These are phyloP conservation scores for Jimgerdemannia flammicorona DNA, from an alignment of 192 early-diverging fungal species.

Conservation along the genomic window DNA sequence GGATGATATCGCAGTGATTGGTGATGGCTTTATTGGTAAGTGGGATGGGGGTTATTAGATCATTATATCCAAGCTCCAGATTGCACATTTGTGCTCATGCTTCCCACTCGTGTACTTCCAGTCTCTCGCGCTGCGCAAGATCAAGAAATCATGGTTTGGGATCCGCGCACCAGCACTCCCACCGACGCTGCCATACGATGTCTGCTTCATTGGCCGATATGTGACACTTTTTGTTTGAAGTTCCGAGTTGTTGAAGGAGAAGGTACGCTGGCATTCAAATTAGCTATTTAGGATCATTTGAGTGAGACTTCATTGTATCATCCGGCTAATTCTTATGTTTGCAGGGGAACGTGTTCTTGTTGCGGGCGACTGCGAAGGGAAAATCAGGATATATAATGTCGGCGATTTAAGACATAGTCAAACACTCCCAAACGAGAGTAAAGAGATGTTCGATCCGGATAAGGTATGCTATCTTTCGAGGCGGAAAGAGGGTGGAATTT, in stretches of 20 bases:
- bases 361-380: constrained; percentile 23
- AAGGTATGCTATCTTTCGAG: constrained; percentile 8
- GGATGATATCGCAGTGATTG: constrained; percentile 36
- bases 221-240: constrained; percentile 6
- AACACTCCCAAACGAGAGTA: constrained; percentile 15
- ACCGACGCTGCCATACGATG: constrained; percentile 32
- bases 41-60: constrained; percentile 1
- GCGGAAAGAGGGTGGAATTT: no score
- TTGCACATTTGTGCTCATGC: neutral
- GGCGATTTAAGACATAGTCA: constrained; percentile 11
- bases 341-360: constrained; percentile 18
- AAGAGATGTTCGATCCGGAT: constrained; percentile 13
- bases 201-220: constrained; percentile 32
- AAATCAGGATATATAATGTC: constrained; percentile 22
- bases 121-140: constrained; percentile 43
- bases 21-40: neutral
- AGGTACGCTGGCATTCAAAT: neutral
- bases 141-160: constrained; percentile 44
- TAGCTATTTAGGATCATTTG: neutral
- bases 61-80: neutral
- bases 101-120: constrained; percentile 7
- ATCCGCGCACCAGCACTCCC: constrained; percentile 32
- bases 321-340: neutral
- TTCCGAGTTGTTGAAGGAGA: constrained; percentile 19
- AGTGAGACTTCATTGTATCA: no score